phyloP scores from a whole-genome alignment of 139 green algal genomes.

The Trebouxia sp. region DNA sequence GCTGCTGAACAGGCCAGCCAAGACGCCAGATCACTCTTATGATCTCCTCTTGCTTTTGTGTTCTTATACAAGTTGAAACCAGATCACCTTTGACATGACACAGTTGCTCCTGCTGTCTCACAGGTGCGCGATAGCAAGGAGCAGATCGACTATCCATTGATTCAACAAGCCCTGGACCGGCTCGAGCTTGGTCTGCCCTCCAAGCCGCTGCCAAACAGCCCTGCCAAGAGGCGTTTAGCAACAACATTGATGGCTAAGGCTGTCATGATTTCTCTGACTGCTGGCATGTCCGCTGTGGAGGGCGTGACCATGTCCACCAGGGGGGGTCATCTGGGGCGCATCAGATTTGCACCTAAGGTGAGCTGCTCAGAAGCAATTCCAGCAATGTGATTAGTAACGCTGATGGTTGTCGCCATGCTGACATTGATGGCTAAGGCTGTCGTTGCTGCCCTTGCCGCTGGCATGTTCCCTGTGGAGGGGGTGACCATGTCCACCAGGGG shows the following conservation, averaged over 20 bases:
- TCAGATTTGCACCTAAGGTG: slow-evolving; percentile 54
- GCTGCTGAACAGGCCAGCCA: too few species aligned
- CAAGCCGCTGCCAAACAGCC: slow-evolving; percentile 38
- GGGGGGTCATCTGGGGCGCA: slow-evolving; percentile 45
- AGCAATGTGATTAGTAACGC: too few species aligned
- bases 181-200: slow-evolving; percentile 52
- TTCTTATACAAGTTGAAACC: too few species aligned
- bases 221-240: slow-evolving; percentile 45
- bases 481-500: slow-evolving; percentile 57
- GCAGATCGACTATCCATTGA: slow-evolving; percentile 46
- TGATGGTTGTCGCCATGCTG: too few species aligned
- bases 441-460: slow-evolving; percentile 54
- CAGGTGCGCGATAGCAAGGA: slow-evolving; percentile 14
- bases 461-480: slow-evolving; percentile 55
- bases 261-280: slow-evolving; percentile 57
- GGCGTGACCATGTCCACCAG: slow-evolving; percentile 53
- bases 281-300: slow-evolving; percentile 58
- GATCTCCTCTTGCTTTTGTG: too few species aligned
- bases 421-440: slow-evolving; percentile 58
- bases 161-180: slow-evolving; percentile 63
- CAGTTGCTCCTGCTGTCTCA: slow-evolving; percentile 52
- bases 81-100: not conserved
- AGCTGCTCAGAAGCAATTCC: not conserved
- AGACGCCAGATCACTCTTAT: too few species aligned
- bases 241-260: slow-evolving; percentile 49